These are phyloP conservation scores for Barnettozyma siamensis DNA, from an alignment of 805 yeast genomes.

Conservation along the genomic window DNA sequence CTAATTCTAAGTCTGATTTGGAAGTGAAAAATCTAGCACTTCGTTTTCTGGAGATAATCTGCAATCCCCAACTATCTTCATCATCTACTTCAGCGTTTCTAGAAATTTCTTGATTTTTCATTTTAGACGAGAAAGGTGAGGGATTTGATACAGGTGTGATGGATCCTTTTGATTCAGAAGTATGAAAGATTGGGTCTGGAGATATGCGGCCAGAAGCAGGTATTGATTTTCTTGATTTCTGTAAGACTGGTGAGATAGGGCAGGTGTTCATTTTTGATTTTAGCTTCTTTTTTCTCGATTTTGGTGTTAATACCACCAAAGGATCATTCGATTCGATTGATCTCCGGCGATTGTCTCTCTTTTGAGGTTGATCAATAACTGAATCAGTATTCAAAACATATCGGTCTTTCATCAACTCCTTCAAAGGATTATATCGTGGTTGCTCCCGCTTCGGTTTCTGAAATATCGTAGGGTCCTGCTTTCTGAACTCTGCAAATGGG, in stretches of 20 bases:
- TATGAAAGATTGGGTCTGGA: too few relatives aligned
- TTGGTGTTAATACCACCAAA: not conserved
- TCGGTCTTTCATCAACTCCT: too few relatives aligned
- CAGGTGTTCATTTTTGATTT: not conserved
- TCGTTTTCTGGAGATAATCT: not conserved
- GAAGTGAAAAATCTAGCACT: not conserved
- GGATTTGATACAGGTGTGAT: too few relatives aligned
- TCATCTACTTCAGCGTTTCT: not conserved
- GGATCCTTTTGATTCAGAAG: too few relatives aligned
- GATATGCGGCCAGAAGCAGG: too few relatives aligned
- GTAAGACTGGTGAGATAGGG: not conserved
- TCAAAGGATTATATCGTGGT: too few relatives aligned
- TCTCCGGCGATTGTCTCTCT: conserved; percentile 5
- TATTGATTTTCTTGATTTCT: too few relatives aligned
- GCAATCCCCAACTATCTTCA: not conserved
- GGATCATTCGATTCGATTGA: not conserved
- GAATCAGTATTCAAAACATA: not conserved
- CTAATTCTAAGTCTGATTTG: not conserved
- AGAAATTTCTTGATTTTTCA: too few relatives aligned
- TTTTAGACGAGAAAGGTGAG: too few relatives aligned
- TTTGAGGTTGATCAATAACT: conserved; percentile 1
- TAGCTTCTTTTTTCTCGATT: not conserved
- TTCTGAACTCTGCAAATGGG: too few relatives aligned
- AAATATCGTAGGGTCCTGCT: too few relatives aligned
- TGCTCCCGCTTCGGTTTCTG: too few relatives aligned